These are phyloP conservation scores for Trichoderma koningiopsis DNA, from an alignment of 2,329 filamentous ascomycete genomes.

Conservation along the genomic window DNA sequence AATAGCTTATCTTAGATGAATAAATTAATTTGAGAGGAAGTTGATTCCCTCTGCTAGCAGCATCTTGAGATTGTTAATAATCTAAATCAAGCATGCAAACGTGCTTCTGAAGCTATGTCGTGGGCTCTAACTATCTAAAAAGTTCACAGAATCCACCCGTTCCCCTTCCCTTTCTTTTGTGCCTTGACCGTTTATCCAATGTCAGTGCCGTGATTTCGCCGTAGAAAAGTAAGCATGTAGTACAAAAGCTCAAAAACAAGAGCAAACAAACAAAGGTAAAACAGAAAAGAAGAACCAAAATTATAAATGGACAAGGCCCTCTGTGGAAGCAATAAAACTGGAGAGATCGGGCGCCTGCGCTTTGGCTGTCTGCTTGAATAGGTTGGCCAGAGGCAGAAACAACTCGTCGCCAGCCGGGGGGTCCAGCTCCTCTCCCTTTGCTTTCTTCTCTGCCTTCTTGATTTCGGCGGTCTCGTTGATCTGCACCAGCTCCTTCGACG, in stretches of 20 bases:
- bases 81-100: background rate
- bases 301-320: background rate
- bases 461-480: conserved; percentile 30
- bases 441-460: no score
- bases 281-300: background rate
- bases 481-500: conserved; percentile 46
- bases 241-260: background rate
- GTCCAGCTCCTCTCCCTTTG: conserved; percentile 5
- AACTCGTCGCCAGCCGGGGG: conserved; percentile 30
- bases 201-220: background rate
- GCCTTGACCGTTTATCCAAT: background rate
- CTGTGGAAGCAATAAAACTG: conserved; percentile 24
- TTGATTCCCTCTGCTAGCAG: background rate
- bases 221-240: background rate
- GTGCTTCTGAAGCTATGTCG: background rate
- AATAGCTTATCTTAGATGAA: background rate
- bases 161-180: background rate
- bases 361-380: conserved; percentile 33
- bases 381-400: conserved; percentile 40
- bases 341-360: conserved; percentile 24
- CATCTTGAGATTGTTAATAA: background rate
- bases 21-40: background rate
- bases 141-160: background rate
- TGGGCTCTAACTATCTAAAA: background rate
- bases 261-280: background rate